A percentile compares a stretch with the other conserved stretches of the same genome.
Conservation (phyloP, 129 eudicot species). For the Logfia minima region DNA sequence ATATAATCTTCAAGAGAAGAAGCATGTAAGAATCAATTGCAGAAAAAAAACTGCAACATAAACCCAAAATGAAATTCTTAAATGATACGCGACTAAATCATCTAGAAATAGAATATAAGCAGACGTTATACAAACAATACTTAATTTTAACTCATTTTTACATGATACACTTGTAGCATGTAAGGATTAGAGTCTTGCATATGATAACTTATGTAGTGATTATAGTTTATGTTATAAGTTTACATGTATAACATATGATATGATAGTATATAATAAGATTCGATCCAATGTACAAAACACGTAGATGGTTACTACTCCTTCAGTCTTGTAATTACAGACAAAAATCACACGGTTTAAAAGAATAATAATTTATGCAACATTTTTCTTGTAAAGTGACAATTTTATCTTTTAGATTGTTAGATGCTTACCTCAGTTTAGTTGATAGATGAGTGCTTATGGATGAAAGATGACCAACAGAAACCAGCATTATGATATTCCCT, state of each 20-base stretch:
- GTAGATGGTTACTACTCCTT: background rate
- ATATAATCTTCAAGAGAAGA: background rate
- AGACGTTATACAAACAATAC: too few relatives aligned
- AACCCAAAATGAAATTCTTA: background rate
- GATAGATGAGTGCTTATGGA: conserved; percentile 1
- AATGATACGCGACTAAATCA: background rate
- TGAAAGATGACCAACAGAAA: conserved; percentile 25
- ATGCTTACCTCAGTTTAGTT: background rate
- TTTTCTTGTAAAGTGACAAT: too few relatives aligned
- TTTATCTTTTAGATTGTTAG: too few relatives aligned
- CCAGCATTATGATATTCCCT: background rate
- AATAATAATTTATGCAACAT: too few relatives aligned
- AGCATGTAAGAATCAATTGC: conserved; percentile 11
- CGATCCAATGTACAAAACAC: conserved; percentile 11
- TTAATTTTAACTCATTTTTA: too few relatives aligned
- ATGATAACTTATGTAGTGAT: background rate
- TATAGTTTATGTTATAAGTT: background rate
- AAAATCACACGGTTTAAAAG: too few relatives aligned
- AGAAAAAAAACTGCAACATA: background rate
- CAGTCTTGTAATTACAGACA: too few relatives aligned
- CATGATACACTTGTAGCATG: too few relatives aligned
- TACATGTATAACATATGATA: too few relatives aligned
- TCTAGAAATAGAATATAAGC: background rate
- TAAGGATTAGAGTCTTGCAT: background rate
- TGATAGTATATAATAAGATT: background rate